Conservation (phyloP, 495 filamentous ascomycete genomes). For the Usnea hakonensis region DNA sequence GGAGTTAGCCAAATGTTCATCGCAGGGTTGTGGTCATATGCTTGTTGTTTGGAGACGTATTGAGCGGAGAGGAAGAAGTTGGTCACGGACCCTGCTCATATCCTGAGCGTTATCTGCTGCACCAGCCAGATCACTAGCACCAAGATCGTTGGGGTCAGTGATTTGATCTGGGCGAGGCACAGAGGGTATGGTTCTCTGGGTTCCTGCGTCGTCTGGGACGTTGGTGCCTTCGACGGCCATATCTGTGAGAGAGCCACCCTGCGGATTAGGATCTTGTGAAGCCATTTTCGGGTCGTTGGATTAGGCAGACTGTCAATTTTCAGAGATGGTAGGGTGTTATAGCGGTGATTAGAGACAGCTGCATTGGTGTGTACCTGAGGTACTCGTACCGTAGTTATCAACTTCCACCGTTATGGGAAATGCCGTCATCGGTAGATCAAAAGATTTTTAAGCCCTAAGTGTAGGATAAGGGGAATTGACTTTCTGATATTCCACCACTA, state of each 20-base stretch:
- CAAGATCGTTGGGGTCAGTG: slow-evolving; percentile 20
- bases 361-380: too few relatives aligned
- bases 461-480: too few relatives aligned
- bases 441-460: too few relatives aligned
- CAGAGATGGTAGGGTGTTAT: neutral
- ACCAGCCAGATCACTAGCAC: slow-evolving; percentile 31
- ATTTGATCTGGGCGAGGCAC: slow-evolving; percentile 48
- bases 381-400: too few relatives aligned
- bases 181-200: slow-evolving; percentile 46
- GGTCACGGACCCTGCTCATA: slow-evolving; percentile 35
- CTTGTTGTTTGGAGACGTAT: neutral
- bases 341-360: too few relatives aligned
- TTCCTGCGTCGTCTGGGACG: slow-evolving; percentile 48
- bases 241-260: slow-evolving; percentile 38
- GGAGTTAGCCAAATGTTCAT: neutral
- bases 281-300: neutral
- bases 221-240: slow-evolving; percentile 48
- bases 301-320: too few relatives aligned
- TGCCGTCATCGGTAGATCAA: too few relatives aligned
- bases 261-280: slow-evolving; percentile 20
- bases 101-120: slow-evolving; percentile 47
- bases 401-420: too few relatives aligned
- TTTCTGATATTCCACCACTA: too few relatives aligned
- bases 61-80: neutral
- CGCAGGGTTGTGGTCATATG: neutral